These are phyloP conservation scores for Trichothecium roseum DNA, from an alignment of 2,329 filamentous ascomycete species.

Conservation along the genomic window DNA sequence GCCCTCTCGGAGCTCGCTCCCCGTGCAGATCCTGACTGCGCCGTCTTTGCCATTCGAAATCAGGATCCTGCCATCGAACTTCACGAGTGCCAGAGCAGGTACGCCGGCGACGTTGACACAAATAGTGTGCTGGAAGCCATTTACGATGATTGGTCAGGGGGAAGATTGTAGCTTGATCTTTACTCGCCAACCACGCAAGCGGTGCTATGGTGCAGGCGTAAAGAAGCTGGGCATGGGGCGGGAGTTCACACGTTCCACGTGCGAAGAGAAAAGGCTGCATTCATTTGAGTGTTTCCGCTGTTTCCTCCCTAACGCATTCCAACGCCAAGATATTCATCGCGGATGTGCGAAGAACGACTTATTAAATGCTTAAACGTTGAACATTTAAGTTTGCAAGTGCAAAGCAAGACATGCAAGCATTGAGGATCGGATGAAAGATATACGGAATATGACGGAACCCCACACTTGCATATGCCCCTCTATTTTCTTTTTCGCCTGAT, in stretches of 20 bases:
- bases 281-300: constrained; percentile 18
- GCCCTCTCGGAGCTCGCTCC: constrained; percentile 49
- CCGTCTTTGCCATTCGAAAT: constrained; percentile 81
- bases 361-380: not conserved
- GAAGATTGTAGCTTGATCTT: too few relatives aligned
- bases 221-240: constrained; percentile 56
- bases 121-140: constrained; percentile 23
- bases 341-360: not conserved
- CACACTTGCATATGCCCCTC: too few relatives aligned
- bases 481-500: too few relatives aligned
- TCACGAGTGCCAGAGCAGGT: constrained; percentile 69
- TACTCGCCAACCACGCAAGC: constrained; percentile 52
- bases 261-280: constrained; percentile 72
- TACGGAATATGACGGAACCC: too few relatives aligned
- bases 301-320: too few relatives aligned
- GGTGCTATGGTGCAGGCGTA: constrained; percentile 53
- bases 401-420: too few relatives aligned
- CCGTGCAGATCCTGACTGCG: constrained; percentile 77
- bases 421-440: too few relatives aligned
- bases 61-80: constrained; percentile 66
- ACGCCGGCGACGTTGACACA: constrained; percentile 71
- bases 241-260: constrained; percentile 60
- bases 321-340: too few relatives aligned
- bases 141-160: constrained; percentile 8
- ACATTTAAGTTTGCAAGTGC: not conserved